phyloP scores from a whole-genome alignment of 1,284 basidiomycete species.

The Heterobasidion annosum region DNA sequence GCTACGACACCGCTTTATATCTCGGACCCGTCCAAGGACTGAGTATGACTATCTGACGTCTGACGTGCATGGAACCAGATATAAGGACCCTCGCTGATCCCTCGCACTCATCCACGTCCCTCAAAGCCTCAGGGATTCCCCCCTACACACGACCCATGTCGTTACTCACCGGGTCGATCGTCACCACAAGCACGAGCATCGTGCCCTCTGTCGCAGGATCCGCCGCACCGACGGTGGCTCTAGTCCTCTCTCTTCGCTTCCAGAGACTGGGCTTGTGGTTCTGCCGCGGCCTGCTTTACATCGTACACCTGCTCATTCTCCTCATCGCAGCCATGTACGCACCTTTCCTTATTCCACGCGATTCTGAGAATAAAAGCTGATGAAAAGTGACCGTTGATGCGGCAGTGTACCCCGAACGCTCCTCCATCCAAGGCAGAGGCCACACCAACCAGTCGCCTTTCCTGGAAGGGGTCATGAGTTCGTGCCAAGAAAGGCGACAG shows the following conservation, averaged over 20 bases:
- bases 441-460: neutral
- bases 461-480: neutral
- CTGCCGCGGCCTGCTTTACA: neutral
- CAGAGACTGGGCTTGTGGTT: neutral
- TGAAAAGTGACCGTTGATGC: neutral
- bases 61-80: no score
- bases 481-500: neutral
- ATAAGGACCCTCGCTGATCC: no score
- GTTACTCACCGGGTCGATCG: neutral
- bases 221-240: neutral
- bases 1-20: no score
- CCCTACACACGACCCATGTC: neutral
- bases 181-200: neutral
- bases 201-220: neutral
- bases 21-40: no score
- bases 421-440: neutral
- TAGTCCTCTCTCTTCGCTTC: neutral
- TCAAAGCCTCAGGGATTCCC: neutral
- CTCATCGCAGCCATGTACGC: neutral
- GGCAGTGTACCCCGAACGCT: neutral
- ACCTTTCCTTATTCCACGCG: neutral
- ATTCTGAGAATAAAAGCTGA: neutral
- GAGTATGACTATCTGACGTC: no score
- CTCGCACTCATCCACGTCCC: no score
- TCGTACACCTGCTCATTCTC: neutral